Percentiles rank a stretch among this genome's conserved stretches.
Evolutionary conservation across 306 rosid genomes (phyloP).

Genomic region (Acacia confusa): DNA sequence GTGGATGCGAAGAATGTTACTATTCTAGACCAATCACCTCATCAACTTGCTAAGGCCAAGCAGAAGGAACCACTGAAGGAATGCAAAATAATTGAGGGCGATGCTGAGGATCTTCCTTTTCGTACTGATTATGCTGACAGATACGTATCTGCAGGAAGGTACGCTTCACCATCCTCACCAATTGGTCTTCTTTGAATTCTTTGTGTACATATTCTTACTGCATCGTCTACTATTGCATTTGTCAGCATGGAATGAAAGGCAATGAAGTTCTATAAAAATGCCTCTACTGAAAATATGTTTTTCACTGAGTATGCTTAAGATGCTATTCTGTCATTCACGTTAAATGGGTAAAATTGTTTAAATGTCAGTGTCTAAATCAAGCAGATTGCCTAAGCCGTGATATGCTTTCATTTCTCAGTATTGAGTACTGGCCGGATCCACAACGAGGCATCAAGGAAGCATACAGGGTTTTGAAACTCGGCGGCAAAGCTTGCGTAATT

Average conservation of each 20-base stretch:
- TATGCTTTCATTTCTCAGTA: constrained; percentile 34
- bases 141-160: constrained; percentile 77
- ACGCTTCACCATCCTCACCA: constrained; percentile 1
- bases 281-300: not conserved
- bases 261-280: not conserved
- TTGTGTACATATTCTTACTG: not conserved
- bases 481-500: constrained; percentile 61
- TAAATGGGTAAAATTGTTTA: not conserved
- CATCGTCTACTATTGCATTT: not conserved
- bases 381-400: not conserved
- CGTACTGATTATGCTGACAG: constrained; percentile 68
- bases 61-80: constrained; percentile 69
- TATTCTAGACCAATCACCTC: constrained; percentile 71
- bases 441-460: constrained; percentile 79
- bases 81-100: constrained; percentile 68
- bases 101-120: constrained; percentile 75
- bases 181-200: not conserved
- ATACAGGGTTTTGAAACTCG: constrained; percentile 64
- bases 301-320: not conserved
- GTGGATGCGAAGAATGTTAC: constrained; percentile 76
- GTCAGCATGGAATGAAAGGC: not conserved
- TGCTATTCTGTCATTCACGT: not conserved
- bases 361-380: not conserved
- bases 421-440: constrained; percentile 81
- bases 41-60: constrained; percentile 73